phyloP scores from a whole-genome alignment of 1,284 basidiomycete genomes.

The Moesziomyces sp. region DNA sequence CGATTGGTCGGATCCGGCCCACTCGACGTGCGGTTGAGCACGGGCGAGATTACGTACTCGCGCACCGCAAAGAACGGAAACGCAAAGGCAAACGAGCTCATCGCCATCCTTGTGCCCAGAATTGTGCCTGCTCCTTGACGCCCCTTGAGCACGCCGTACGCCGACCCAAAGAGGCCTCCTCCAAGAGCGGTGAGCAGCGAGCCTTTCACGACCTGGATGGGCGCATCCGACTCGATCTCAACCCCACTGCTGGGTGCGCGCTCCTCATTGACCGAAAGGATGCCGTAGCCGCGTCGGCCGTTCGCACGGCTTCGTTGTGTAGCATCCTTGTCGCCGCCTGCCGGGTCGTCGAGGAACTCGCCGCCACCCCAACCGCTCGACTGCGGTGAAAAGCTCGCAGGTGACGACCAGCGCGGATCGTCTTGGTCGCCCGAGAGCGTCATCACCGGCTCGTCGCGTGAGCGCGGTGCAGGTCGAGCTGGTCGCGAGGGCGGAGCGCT shows the following conservation, averaged over 20 bases:
- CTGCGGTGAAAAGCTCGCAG: conserved; percentile 26
- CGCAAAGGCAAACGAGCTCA: conserved; percentile 39
- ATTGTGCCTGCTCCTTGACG: conserved; percentile 40
- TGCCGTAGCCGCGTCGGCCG: conserved; percentile 19
- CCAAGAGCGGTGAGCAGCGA: conserved; percentile 37
- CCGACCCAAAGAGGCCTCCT: conserved; percentile 33
- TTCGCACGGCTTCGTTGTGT: background rate
- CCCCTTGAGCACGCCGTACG: conserved; percentile 38
- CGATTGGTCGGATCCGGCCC: conserved; percentile 29
- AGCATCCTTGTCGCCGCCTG: conserved; percentile 1
- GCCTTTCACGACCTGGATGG: conserved; percentile 47
- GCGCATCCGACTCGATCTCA: conserved; percentile 43
- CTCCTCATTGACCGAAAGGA: conserved; percentile 40
- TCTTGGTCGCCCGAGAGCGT: conserved; percentile 31
- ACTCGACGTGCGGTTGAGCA: conserved; percentile 36
- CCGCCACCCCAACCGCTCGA: conserved; percentile 36
- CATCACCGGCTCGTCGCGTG: conserved; percentile 35
- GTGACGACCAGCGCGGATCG: conserved; percentile 42
- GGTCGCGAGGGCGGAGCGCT: background rate
- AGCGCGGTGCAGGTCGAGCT: conserved; percentile 1
- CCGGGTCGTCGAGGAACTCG: conserved; percentile 41
- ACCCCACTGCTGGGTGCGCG: background rate
- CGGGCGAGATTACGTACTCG: conserved; percentile 37
- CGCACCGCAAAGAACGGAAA: conserved; percentile 51
- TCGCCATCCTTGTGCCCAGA: conserved; percentile 30